Base-by-base conservation (phyloP, 306 rosid genomes). In the Medicago lupulina region DNA sequence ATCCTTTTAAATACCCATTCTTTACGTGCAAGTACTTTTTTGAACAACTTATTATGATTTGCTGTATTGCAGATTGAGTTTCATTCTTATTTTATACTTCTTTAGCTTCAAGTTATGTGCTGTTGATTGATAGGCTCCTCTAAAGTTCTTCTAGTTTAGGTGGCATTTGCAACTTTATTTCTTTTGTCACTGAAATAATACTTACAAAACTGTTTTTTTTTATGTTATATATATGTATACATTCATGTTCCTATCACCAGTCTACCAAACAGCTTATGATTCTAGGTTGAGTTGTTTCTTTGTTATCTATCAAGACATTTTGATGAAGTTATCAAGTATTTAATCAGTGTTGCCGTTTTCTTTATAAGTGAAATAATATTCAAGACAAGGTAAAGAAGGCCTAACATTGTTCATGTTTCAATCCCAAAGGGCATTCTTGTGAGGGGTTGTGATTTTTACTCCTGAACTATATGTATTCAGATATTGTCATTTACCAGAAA, bases 1-100 rank as follows among this genome's bases (percentile, higher is more conserved):
- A n/a, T 57, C 55, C 63, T 60, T 14, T 49, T 40, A 19, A 73
- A 69, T 77, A 28, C 77, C 58, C 67, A 62, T 73, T 17, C 83
- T 44, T 54, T 62, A 63, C 25, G 73, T 64, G 69, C 72, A 68
- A 46, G 28, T 81, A 23, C 28, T 76, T 61, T 61, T 61, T 70
- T 80, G 49, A 72, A 49, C 75, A 58, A 58, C 41, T 23, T 49
- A 67, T 31, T 62, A 21, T 54, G 66, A 67, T 84, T 49, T 67
- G 15, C 46, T 67, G 46, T 44, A 14, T 51, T 62, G 66, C 25
- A 23, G 51, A 18, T 70, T 38, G 10, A 74, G 55, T 70, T 72
- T 66, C 34, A 25, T 74, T 75, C 18, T 16, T 63, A 72, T 77
- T 79, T 36, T 57, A 31, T 67, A 81, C 63, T 16, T 43, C 51